These are phyloP conservation scores for Coemansia sp. DNA, from an alignment of 192 early-diverging fungal species.

Conservation along the genomic window DNA sequence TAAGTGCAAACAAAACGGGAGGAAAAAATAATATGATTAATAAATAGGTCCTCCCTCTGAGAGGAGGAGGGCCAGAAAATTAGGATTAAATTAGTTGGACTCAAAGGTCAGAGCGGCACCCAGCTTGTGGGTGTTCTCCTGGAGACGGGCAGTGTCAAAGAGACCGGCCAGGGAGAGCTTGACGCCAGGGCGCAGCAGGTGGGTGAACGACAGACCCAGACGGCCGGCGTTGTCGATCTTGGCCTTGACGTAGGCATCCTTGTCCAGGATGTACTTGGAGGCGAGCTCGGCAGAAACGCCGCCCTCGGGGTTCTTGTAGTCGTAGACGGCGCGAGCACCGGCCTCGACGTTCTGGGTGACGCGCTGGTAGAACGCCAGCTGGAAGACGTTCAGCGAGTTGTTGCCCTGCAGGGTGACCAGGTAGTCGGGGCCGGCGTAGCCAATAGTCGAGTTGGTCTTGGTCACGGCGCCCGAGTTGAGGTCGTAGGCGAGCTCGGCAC, in stretches of 20 bases:
- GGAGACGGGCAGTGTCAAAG: slow-evolving; percentile 90
- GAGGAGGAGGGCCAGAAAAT: neutral
- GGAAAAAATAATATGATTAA: neutral
- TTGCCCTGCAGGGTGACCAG: slow-evolving; percentile 82
- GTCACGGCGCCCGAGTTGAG: slow-evolving; percentile 81
- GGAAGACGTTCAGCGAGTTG: slow-evolving; percentile 84
- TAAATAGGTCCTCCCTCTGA: too few species aligned
- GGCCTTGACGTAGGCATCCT: slow-evolving; percentile 85
- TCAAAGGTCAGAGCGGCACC: slow-evolving; percentile 88
- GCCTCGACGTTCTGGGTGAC: slow-evolving; percentile 89
- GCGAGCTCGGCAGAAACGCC: slow-evolving; percentile 84
- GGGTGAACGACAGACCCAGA: slow-evolving; percentile 91
- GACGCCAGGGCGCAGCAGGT: slow-evolving; percentile 87
- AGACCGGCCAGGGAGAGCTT: slow-evolving; percentile 90
- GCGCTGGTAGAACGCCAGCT: slow-evolving; percentile 97
- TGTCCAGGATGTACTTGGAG: slow-evolving; percentile 90
- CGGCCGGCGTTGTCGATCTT: slow-evolving; percentile 80
- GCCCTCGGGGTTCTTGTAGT: slow-evolving; percentile 71
- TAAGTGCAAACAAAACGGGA: too few species aligned
- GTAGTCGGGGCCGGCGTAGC: slow-evolving; percentile 87
- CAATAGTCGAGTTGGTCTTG: slow-evolving; percentile 86
- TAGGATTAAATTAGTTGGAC: slow-evolving; percentile 36
- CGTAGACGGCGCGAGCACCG: slow-evolving; percentile 91
- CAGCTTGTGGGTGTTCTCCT: slow-evolving; percentile 94
- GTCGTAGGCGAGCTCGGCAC: slow-evolving; percentile 94